Base-by-base conservation (phyloP, 345 rosid genomes). In the Lepidium africanum region DNA sequence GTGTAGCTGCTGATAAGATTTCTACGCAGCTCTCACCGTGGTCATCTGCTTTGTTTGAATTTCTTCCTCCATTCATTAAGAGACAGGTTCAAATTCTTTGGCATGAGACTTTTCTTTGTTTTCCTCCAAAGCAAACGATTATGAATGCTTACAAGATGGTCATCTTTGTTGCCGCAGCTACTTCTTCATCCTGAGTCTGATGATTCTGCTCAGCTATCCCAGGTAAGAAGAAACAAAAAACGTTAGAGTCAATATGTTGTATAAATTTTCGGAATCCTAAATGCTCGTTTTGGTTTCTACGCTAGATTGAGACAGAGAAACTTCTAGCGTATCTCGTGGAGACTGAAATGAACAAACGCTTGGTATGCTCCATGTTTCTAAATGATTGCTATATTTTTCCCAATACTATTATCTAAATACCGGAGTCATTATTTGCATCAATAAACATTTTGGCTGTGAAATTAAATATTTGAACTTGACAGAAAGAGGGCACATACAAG, bases 201-300 rank as follows among this genome's bases (percentile, higher is more conserved):
- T 81, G 97, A 94, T 81, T 91, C 99, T 70, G 99, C 99, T n/a
- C 99, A 91, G 83, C 67, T 94, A 72, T 94, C 99, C 69, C 99
- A 94, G 93, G 99, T 94, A 79, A 70, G 36, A 67, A 39, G 19
- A 41, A 14, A 16, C 12, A 33, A 0, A 57, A 55, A 15, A 17
- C 19, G 12, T 25, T 9, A 10, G 35, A 58, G 61, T 17, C 3
- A 41, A 30, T 12, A 50, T 56, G 47, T 59, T 40, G 21, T 48
- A 7, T 6, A 33, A n/a, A n/a, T 54, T 1, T 41, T 72, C 42
- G 10, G 9, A 50, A 76, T 73, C 50, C 46, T 50, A 47, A 56
- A 72, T 76, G 43, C 53, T 38, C 59, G 19, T 43, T 65, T 69
- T 74, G 36, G 43, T 62, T 51, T 68, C 67, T 59, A 35, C 63